Evolutionary conservation across 805 yeast species (phyloP).

Genomic region (Yarrowia hollandica): DNA sequence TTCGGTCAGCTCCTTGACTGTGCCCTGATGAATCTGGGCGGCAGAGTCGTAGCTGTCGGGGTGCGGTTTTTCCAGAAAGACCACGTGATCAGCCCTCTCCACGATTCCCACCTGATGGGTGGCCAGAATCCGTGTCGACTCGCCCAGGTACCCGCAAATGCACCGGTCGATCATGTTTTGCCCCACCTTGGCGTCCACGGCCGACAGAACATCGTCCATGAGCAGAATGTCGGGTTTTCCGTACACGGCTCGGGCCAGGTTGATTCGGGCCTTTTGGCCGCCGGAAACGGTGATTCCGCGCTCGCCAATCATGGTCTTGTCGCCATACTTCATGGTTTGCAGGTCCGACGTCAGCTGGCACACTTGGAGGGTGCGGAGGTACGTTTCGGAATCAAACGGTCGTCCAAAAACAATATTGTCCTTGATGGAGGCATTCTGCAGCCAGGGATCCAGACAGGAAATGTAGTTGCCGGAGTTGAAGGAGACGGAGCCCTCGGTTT

Average conservation of each 20-base stretch:
- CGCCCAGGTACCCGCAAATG: constrained; percentile 55
- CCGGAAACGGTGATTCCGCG: constrained; percentile 87
- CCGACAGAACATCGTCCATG: constrained; percentile 80
- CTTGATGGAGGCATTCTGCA: constrained; percentile 73
- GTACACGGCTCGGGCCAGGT: constrained; percentile 79
- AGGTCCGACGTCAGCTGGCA: constrained; percentile 71
- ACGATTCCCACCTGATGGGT: constrained; percentile 80
- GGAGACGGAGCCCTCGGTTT: constrained; percentile 52
- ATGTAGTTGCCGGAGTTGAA: constrained; percentile 52
- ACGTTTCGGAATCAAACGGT: constrained; percentile 51
- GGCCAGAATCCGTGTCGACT: constrained; percentile 70
- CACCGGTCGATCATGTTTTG: constrained; percentile 71
- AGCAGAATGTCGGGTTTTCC: constrained; percentile 62
- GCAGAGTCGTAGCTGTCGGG: background rate
- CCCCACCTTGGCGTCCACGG: constrained; percentile 87
- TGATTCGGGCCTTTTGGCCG: constrained; percentile 87
- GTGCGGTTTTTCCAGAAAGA: constrained; percentile 61
- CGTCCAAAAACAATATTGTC: constrained; percentile 73
- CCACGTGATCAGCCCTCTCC: constrained; percentile 66
- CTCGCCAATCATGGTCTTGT: constrained; percentile 81
- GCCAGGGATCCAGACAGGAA: constrained; percentile 76
- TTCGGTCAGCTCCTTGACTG: constrained; percentile 52
- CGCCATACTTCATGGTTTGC: constrained; percentile 68
- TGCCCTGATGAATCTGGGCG: constrained; percentile 45
- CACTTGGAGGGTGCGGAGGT: constrained; percentile 55